Evolutionary conservation across 768 basidiomycete genomes (phyloP).

Genomic region (Naganishia vaughanmartiniae): DNA sequence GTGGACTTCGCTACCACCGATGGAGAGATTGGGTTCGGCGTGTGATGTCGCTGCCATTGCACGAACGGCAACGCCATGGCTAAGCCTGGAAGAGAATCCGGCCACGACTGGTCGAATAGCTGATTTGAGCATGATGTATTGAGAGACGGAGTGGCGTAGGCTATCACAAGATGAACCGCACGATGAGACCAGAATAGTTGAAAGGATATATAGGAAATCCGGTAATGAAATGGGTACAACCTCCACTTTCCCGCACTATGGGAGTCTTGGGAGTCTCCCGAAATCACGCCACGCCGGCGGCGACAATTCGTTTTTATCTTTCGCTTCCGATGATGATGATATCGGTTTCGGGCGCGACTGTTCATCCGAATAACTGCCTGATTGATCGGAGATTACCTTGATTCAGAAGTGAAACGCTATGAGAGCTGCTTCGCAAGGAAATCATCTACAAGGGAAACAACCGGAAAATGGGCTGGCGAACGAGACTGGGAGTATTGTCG

Average conservation of each 20-base stretch:
- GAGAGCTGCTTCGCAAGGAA: not conserved
- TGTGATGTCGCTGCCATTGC: slow-evolving; percentile 14
- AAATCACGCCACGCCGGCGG: not conserved
- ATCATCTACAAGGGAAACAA: not conserved
- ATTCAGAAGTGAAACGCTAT: too few relatives aligned
- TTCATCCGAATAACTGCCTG: too few relatives aligned
- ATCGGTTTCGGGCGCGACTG: too few relatives aligned
- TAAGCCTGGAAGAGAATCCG: not conserved
- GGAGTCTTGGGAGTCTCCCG: too few relatives aligned
- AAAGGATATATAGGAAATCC: slow-evolving; percentile 7
- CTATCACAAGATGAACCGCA: not conserved
- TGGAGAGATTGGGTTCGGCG: not conserved
- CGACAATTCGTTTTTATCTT: not conserved
- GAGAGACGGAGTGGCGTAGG: not conserved
- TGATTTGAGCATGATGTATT: slow-evolving; percentile 25
- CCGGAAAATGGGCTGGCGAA: not conserved
- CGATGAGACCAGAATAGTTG: not conserved
- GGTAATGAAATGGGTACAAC: not conserved
- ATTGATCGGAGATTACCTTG: too few relatives aligned
- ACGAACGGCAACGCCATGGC: slow-evolving; percentile 4
- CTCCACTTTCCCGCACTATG: not conserved
- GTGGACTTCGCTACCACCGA: slow-evolving; percentile 51
- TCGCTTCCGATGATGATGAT: not conserved
- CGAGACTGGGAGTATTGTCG: not conserved
- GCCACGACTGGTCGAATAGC: slow-evolving; percentile 20